Evolutionary conservation across 75 land plant genomes (phyloP), one percentile per base, ranked within the genome.

Genomic region (Larix kaempferi): DNA sequence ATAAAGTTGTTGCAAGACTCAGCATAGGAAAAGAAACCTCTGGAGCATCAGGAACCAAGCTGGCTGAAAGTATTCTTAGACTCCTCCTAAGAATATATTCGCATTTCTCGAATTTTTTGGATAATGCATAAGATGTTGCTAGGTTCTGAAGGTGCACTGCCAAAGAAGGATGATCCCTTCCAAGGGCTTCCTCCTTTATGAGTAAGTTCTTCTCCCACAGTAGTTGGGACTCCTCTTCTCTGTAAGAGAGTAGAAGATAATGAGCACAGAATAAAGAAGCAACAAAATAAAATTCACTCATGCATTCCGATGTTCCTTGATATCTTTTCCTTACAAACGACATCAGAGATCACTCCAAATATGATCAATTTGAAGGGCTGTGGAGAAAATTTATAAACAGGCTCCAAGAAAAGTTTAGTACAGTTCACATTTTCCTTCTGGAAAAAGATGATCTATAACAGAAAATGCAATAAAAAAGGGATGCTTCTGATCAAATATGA

Each of bases 81-180:
- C 94, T 77, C 54, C 77, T 82, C 73, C 91, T 80, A 22, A 95
- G 81, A 35, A 93, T 74, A 21, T 84, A 85, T 75, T 91, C 98
- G 60, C 92, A 91, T 75, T 89, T 87, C 0, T 74, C 92, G 81
- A 80, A 92, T 56, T 89, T 88, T 73, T 86, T 87, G 8, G 84
- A 83, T 16, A 78, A 81, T 35, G 91, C 93, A 83, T 95, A 88
- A 56, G 98, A 93, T 25, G 88, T 83, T 57, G 98, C 98, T 76
- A 93, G 88, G 59, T 93, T 95, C 57, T 88, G 63, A 73, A 93
- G 84, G 72, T 91, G 98, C 17, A 82, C 78, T 33, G 90, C 90
- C 33, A 84, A 83, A 77, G 76, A 77, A n/a, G 91, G 89, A 86
- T 92, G 89, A 16, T 86, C 90, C 66, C 66, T 77, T 26, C 98